phyloP scores from a whole-genome alignment of 2,329 filamentous ascomycete genomes.

The Ascosphaera aggregata region DNA sequence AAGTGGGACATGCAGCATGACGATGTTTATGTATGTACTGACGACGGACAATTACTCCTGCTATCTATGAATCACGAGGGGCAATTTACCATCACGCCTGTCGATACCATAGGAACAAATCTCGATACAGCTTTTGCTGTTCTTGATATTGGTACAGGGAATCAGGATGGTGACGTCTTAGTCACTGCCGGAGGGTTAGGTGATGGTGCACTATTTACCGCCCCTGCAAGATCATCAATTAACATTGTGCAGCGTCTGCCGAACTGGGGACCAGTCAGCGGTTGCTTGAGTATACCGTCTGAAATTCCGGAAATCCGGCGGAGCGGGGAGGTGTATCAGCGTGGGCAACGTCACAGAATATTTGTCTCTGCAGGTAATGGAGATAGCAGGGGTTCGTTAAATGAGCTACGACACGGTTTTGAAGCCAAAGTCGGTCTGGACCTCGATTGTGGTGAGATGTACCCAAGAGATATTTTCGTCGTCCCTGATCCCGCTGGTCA shows the following conservation, averaged over 20 bases:
- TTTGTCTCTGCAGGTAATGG: conserved; percentile 46
- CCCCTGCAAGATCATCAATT: conserved; percentile 32
- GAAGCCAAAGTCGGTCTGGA: conserved; percentile 38
- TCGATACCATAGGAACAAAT: conserved; percentile 46
- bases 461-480: neutral
- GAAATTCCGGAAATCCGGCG: neutral
- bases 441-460: conserved; percentile 8
- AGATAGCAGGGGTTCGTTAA: conserved; percentile 32
- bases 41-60: conserved; percentile 62
- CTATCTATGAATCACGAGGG: conserved; percentile 38
- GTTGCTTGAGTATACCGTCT: conserved; percentile 10
- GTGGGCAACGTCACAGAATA: conserved; percentile 24
- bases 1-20: conserved; percentile 42
- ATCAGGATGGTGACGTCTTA: conserved; percentile 49
- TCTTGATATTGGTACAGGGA: conserved; percentile 33
- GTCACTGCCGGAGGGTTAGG: conserved; percentile 59
- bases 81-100: conserved; percentile 29
- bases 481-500: neutral
- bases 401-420: conserved; percentile 45
- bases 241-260: conserved; percentile 36
- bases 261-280: conserved; percentile 33
- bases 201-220: conserved; percentile 52
- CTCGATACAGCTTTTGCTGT: conserved; percentile 66
- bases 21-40: conserved; percentile 62
- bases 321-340: neutral